Base-by-base conservation (phyloP, 768 basidiomycete species). In the Tricholoma flavovirens region DNA sequence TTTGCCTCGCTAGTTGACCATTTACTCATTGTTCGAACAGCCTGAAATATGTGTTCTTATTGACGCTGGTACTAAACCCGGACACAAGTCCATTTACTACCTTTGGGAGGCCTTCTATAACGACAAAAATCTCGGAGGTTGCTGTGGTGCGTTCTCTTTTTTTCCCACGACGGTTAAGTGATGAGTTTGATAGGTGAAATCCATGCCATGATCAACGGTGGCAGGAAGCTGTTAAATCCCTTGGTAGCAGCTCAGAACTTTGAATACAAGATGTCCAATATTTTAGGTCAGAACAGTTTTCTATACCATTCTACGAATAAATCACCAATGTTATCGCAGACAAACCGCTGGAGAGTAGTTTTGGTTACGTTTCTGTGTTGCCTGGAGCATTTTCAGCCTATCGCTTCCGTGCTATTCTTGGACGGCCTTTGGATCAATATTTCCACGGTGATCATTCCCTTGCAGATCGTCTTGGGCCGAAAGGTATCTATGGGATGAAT, bases 251-350 rank as follows among this genome's bases (percentile, higher is more conserved):
- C 95, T 14, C 95, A 98, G 70, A 97, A 98, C 73, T 95, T 95
- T 64, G 93, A 95, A 73, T 97, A 97, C 75, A 97, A 93, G 75
- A 96, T 98, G 91, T 94, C 92, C 45, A 97, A 98, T 72, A 97
- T 98, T 66, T 77, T 98, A 26, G 89, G 87, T 84, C 62, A 53
- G 19, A 19, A 46, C 22, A 10, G 76, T 55, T 30, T 26, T 10
- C 11, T 51, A 19, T 48, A 9, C 8, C 19, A 15, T 11, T 26
- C 24, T 43, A n/a, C 7, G 11, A 17, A 29, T 26, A 10, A 2
- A 12, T 17, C 4, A 21, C 45, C 57, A 1, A 56, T 61, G 3
- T 12, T 19, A 21, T 14, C 52, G 15, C 52, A 87, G 93, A 95
- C 69, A 95, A 97, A 69, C 95, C 95, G 1, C 77, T 94, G 52